Base-by-base conservation (phyloP, 31 red algal genomes). In the Odonthalia washingtoniensis region DNA sequence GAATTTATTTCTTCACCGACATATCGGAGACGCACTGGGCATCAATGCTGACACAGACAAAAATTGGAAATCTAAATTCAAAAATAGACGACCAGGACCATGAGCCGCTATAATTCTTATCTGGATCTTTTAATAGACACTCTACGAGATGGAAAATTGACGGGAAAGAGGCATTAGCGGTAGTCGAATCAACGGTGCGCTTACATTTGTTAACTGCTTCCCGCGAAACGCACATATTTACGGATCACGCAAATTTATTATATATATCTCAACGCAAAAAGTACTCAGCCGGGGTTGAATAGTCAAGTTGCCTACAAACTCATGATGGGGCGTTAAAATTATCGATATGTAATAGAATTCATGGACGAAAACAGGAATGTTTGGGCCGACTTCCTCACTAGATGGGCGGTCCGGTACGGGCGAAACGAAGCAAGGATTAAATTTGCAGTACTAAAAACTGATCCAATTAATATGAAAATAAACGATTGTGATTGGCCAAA, bases 151-250 rank as follows among this genome's bases (percentile, higher is more conserved):
- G 72, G 60, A 77, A 44, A n/a, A 64, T 74, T 9, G 37, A 40
- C 17, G 85, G 78, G 39, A 88, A 78, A 52, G 74, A 88, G 76
- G 85, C 70, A 1, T 88, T 69, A 30, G 85, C 74, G 28, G 65
- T 88, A 5, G 85, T 88, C 1, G 61, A 88, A 52, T 36, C 74
- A 60, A 89, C 78, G 76, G 26, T 9, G 16, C 18, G 76, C 3
- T 17, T 89, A 1, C 73, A 89, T 4, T 62, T 78, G 34, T 46
- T 89, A 1, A 44, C 66, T 1, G 2, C 66, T 3, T 46, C 46
- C 0, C 35, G 39, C 2, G 42, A 74, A 24, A 46, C 78, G 18
- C 42, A 28, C 72, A 81, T 89, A 3, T 81, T 72, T 46, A 81
- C 36, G 5, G 75, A 89, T 43, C 40, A 89, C 32, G 74, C 86